Evolutionary conservation across 2,329 filamentous ascomycete species (phyloP), one percentile per base, ranked within the genome.

Genomic region (Thielaviopsis punctulata): DNA sequence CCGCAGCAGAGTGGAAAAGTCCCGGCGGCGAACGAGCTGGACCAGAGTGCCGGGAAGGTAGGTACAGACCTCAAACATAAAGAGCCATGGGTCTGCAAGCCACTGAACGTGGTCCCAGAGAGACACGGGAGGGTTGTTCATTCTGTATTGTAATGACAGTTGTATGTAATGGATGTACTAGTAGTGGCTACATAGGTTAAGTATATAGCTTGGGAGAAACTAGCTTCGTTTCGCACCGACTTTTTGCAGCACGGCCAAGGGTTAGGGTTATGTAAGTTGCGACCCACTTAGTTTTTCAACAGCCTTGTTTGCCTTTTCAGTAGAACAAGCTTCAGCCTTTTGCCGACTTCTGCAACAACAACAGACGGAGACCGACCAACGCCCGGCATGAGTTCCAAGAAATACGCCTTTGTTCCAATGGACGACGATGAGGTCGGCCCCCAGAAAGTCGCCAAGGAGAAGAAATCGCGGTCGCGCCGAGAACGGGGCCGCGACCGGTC

Each of bases 341-440:
- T 18, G n/a, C 33, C 8, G 10, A 3, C 4, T 39, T 18, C 33
- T 18, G 15, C 15, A 4, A 12, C 9, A 39, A 4, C 15, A 23
- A 27, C 45, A 51, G 24, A 18, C 24, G 10, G 25, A 33, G 19
- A 13, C n/a, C 13, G 22, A 18, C 24, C 4, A 43, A 13, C 33
- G 10, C 19, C 46, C 53, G 57, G 18, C 48, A 74, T 75, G 71
- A 71, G 68, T 56, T 68, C 69, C 46, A 82, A 82, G 63, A 77
- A 75, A 59, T 84, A 83, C 62, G 77, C 79, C 7, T 76, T 84
- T 58, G 65, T 84, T 57, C 73, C 79, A 7, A 84, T 84, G 80
- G 78, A 78, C 55, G 77, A 78, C 10, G 75, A 75, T 30, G 77
- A 79, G 56, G 69, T 79, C n/a, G 71, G 72, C 8, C 49, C 50